A percentile compares a stretch with the other conserved stretches of the same genome.
These are phyloP conservation scores for Trypanosoma rangeli DNA, from an alignment of 208 protist genomes.

Conservation along the genomic window DNA sequence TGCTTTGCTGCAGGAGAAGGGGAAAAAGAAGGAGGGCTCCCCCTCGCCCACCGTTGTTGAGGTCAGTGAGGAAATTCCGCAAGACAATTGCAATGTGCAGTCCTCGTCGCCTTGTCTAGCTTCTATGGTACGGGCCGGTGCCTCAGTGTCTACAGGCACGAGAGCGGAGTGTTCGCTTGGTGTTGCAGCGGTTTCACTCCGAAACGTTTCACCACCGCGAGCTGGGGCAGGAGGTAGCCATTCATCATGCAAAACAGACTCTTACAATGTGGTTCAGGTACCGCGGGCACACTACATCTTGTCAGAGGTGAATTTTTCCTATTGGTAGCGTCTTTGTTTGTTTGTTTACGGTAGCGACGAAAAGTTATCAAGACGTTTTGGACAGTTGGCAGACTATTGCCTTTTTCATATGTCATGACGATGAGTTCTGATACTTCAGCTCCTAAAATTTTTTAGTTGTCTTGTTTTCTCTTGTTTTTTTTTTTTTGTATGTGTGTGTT, in stretches of 20 bases:
- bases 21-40: background rate
- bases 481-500: background rate
- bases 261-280: conserved; percentile 16
- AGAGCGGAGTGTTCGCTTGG: conserved; percentile 10
- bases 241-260: background rate
- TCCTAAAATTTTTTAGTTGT: background rate
- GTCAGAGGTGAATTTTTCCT: conserved; percentile 20
- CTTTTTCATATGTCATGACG: background rate
- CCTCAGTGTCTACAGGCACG: background rate
- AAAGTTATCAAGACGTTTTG: background rate
- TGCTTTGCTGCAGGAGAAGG: too few relatives aligned
- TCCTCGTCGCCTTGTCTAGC: background rate
- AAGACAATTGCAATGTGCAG: background rate
- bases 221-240: background rate
- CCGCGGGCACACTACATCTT: conserved; percentile 21
- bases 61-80: conserved; percentile 1
- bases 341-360: background rate
- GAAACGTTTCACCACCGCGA: conserved; percentile 16
- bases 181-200: conserved; percentile 11
- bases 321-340: conserved; percentile 7
- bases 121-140: background rate
- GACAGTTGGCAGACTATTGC: background rate
- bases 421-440: background rate
- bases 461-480: background rate
- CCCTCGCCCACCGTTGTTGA: conserved; percentile 12